Evolutionary conservation across 371 early-diverging fungal genomes (phyloP).

Genomic region (Dinochytrium kinnereticum): DNA sequence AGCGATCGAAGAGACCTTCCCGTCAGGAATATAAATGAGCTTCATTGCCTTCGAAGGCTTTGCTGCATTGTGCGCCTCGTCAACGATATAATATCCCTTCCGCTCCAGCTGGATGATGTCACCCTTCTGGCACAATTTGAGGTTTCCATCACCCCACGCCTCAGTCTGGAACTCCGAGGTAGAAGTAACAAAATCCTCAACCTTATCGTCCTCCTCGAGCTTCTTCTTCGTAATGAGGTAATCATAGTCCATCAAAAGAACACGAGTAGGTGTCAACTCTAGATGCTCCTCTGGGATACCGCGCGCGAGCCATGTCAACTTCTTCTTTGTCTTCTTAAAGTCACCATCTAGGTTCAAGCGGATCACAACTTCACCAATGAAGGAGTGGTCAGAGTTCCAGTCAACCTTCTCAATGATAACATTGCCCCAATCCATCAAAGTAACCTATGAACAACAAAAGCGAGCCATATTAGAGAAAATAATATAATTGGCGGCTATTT

Average conservation of each 20-base stretch:
- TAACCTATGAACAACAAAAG: slow-evolving; percentile 58
- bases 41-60: slow-evolving; percentile 57
- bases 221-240: slow-evolving; percentile 98
- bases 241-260: slow-evolving; percentile 88
- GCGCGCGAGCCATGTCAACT: slow-evolving; percentile 95
- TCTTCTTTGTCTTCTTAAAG: slow-evolving; percentile 98
- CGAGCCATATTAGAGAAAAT: background rate
- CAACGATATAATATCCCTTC: slow-evolving; percentile 95
- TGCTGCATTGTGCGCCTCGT: slow-evolving; percentile 63
- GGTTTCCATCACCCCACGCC: slow-evolving; percentile 58
- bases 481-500: background rate
- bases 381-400: slow-evolving; percentile 38
- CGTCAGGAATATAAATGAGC: slow-evolving; percentile 93
- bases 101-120: slow-evolving; percentile 99
- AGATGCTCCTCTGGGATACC: slow-evolving; percentile 39
- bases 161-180: slow-evolving; percentile 81
- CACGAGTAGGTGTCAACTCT: slow-evolving; percentile 60
- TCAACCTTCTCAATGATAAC: slow-evolving; percentile 80
- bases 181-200: slow-evolving; percentile 85
- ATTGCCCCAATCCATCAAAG: slow-evolving; percentile 99
- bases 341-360: slow-evolving; percentile 93
- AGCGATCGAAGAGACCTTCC: slow-evolving; percentile 78
- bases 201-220: slow-evolving; percentile 92
- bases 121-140: slow-evolving; percentile 60
- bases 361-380: slow-evolving; percentile 45